Evolutionary conservation across 148 eudicot genomes (phyloP), one percentile per base, ranked within the genome.

Genomic region (Chenopodium quinoa): DNA sequence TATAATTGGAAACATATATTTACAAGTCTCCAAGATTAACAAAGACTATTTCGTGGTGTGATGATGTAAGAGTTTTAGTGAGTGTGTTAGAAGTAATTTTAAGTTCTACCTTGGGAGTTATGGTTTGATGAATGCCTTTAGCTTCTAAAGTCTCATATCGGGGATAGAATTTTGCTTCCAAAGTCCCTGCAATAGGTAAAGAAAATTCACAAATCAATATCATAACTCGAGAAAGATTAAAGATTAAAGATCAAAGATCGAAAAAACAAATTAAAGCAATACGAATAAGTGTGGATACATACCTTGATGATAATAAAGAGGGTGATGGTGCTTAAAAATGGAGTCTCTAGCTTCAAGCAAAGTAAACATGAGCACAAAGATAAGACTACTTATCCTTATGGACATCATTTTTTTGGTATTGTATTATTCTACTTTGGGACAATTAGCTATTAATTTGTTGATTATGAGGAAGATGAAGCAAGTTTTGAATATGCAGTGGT

Each of bases 321-420:
- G 34, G 11, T 37, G 44, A 5, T 80, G 32, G 32, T 31, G 83
- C 66, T 84, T 81, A 75, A 34, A 83, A 71, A 60, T 60, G 71
- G 81, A 62, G 56, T 81, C 48, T 75, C 85, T 87, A 72, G 86
- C 82, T 83, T 88, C 83, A 22, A 81, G 77, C 22, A 86, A 82
- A 78, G 84, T 71, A 74, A 89, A 78, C 84, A 86, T n/a, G 63
- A 86, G 40, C 81, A 67, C 75, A 65, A 88, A 74, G 20, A 82
- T 31, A 76, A 87, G 84, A 87, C 68, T 13, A 47, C 48, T 78
- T 27, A 81, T 58, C 83, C 82, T 87, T 70, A 79, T 27, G 19
- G 52, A 29, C 62, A 80, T 80, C 88, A 90, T 90, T 19, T 40
- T 31, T 34, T 65, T 31, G 47, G 32, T 9, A 62, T 16, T 47